phyloP scores from a whole-genome alignment of 768 basidiomycete genomes.

The Suillus weaverae region DNA sequence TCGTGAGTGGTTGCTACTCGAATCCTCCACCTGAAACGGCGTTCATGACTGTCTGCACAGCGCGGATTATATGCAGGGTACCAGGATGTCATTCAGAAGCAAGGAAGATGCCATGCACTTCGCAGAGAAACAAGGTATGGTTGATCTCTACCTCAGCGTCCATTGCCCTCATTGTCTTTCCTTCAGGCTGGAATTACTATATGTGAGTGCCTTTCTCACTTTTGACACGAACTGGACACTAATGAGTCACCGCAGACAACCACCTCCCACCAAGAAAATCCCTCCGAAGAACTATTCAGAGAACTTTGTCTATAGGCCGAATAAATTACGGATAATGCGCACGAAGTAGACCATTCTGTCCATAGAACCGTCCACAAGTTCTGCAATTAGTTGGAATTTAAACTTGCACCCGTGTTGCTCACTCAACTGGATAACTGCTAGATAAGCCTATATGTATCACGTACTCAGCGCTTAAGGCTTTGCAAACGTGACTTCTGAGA shows the following conservation, averaged over 20 bases:
- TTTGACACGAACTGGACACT: conserved; percentile 9
- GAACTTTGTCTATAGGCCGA: conserved; percentile 84
- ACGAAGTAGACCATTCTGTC: conserved; percentile 71
- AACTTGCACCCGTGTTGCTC: background rate
- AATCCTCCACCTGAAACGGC: conserved; percentile 5
- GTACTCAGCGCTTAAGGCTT: background rate
- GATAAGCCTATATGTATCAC: background rate
- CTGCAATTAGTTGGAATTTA: background rate
- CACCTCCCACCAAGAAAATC: conserved; percentile 59
- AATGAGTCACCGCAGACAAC: conserved; percentile 45
- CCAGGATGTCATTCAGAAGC: conserved; percentile 75
- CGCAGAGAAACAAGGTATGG: conserved; percentile 91
- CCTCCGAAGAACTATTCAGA: conserved; percentile 89
- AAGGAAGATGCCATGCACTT: conserved; percentile 94
- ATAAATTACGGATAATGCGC: conserved; percentile 77
- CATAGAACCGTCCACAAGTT: conserved; percentile 5
- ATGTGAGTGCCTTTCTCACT: conserved; percentile 53
- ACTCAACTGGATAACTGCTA: background rate
- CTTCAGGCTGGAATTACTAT: conserved; percentile 89
- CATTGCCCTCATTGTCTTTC: conserved; percentile 6
- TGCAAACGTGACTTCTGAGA: background rate
- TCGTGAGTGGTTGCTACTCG: conserved; percentile 58
- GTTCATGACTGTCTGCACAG: conserved; percentile 36
- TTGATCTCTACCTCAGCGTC: conserved; percentile 3
- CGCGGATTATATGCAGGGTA: conserved; percentile 96